Conservation (phyloP, 208 protist species). For the Porcisia hertigi region DNA sequence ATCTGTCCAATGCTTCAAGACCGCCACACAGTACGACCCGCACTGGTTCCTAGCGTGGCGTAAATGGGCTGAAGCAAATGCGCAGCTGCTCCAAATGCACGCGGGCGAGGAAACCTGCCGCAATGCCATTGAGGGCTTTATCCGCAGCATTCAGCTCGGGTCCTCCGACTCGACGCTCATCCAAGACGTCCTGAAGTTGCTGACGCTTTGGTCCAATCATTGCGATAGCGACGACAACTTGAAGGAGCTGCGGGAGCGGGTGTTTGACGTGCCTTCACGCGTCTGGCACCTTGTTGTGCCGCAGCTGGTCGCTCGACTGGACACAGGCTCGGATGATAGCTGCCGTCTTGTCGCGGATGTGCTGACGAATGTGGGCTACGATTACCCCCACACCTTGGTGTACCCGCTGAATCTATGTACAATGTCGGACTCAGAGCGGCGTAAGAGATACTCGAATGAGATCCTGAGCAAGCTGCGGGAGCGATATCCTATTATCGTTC, state of each 20-base stretch:
- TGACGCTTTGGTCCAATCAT: constrained; percentile 97
- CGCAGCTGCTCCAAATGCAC: constrained; percentile 48
- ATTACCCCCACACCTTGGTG: constrained; percentile 98
- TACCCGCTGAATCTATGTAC: constrained; percentile 99
- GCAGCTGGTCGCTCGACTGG: constrained; percentile 98
- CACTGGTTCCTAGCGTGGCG: constrained; percentile 87
- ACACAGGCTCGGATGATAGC: constrained; percentile 91
- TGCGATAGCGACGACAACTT: constrained; percentile 71
- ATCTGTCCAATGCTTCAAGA: constrained; percentile 76
- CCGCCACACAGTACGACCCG: constrained; percentile 76
- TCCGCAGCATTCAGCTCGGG: constrained; percentile 80
- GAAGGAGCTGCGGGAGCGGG: constrained; percentile 87
- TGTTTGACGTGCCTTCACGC: constrained; percentile 93
- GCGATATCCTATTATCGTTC: constrained; percentile 69
- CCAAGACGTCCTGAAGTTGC: constrained; percentile 98
- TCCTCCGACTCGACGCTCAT: constrained; percentile 79
- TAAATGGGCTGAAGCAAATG: constrained; percentile 79
- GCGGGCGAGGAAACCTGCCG: constrained; percentile 57
- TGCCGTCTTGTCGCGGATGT: constrained; percentile 94
- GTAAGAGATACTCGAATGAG: constrained; percentile 66
- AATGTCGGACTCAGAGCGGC: constrained; percentile 78
- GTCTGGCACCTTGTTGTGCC: constrained; percentile 99
- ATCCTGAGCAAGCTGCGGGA: constrained; percentile 75
- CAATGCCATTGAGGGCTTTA: constrained; percentile 85
- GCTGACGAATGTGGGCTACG: constrained; percentile 91